A percentile compares a stretch with the other conserved stretches of the same genome.
Evolutionary conservation across 2,329 filamentous ascomycete species (phyloP).

Genomic region (Didymella exigua): DNA sequence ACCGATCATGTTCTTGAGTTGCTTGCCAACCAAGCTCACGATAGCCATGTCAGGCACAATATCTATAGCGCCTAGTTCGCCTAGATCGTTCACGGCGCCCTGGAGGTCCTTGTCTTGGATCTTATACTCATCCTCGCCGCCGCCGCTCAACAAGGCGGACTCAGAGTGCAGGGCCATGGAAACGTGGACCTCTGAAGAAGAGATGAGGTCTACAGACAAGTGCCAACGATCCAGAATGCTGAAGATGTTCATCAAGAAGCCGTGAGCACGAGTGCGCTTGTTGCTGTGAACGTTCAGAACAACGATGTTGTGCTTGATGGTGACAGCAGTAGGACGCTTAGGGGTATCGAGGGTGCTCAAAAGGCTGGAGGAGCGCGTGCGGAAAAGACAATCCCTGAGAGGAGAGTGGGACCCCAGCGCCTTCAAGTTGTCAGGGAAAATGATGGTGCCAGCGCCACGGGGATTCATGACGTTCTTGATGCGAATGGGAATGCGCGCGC

Average conservation of each 20-base stretch:
- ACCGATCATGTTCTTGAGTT: slow-evolving; percentile 96
- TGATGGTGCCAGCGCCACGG: slow-evolving; percentile 76
- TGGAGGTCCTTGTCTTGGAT: slow-evolving; percentile 56
- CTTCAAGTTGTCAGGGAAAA: slow-evolving; percentile 74
- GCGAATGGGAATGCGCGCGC: slow-evolving; percentile 80
- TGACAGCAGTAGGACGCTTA: slow-evolving; percentile 70
- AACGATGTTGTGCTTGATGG: slow-evolving; percentile 95
- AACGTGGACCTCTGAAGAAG: slow-evolving; percentile 94
- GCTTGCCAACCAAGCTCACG: slow-evolving; percentile 87
- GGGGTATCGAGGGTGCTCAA: slow-evolving; percentile 54
- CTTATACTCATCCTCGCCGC: slow-evolving; percentile 54
- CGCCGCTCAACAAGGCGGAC: slow-evolving; percentile 58
- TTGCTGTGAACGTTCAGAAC: slow-evolving; percentile 99
- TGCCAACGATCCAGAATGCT: slow-evolving; percentile 84
- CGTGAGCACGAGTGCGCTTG: slow-evolving; percentile 92
- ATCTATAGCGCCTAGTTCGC: slow-evolving; percentile 85
- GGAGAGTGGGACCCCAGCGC: slow-evolving; percentile 60
- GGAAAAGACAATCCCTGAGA: slow-evolving; percentile 63
- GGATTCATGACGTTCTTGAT: slow-evolving; percentile 95
- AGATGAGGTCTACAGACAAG: slow-evolving; percentile 94
- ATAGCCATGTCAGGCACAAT: slow-evolving; percentile 93
- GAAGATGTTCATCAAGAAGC: slow-evolving; percentile 94
- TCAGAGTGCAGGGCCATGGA: slow-evolving; percentile 94
- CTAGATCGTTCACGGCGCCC: slow-evolving; percentile 69
- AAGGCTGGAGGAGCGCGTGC: slow-evolving; percentile 54